Evolutionary conservation across 352 stramenopile genomes (phyloP).

Genomic region (Pythium aristosporum): DNA sequence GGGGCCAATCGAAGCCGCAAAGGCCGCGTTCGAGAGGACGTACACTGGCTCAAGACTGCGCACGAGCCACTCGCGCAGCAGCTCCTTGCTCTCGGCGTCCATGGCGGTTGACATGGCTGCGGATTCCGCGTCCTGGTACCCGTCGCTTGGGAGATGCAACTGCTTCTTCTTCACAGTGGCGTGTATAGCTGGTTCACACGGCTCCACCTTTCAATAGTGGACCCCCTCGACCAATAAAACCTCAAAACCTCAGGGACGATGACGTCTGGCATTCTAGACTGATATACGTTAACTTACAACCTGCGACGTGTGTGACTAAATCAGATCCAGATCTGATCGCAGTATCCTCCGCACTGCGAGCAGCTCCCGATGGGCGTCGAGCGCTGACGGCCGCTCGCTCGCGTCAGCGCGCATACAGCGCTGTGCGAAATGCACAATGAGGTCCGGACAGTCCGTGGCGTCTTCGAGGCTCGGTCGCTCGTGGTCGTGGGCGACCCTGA

Average conservation of each 20-base stretch:
- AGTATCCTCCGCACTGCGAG: not conserved
- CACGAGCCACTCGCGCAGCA: slow-evolving; percentile 85
- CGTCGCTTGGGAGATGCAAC: slow-evolving; percentile 9
- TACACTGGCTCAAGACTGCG: slow-evolving; percentile 85
- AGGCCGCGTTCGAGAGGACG: slow-evolving; percentile 18
- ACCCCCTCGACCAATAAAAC: slow-evolving; percentile 5
- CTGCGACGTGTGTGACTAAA: slow-evolving; percentile 21
- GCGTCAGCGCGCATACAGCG: slow-evolving; percentile 20
- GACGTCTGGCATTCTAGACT: not conserved
- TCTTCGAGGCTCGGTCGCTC: slow-evolving; percentile 24
- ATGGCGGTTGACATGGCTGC: slow-evolving; percentile 29
- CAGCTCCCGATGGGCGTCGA: slow-evolving; percentile 12
- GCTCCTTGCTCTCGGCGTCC: slow-evolving; percentile 78
- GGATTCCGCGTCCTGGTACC: not conserved
- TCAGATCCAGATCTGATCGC: not conserved
- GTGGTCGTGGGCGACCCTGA: slow-evolving; percentile 73
- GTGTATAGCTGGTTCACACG: slow-evolving; percentile 20
- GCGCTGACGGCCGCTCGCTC: slow-evolving; percentile 9
- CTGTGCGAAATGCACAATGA: slow-evolving; percentile 10
- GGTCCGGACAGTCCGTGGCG: slow-evolving; percentile 15
- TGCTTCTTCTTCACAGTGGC: slow-evolving; percentile 5
- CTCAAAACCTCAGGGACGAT: slow-evolving; percentile 14
- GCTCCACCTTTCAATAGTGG: slow-evolving; percentile 15
- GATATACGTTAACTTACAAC: not conserved
- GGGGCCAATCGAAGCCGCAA: not conserved